Conservation (phyloP, 495 filamentous ascomycete species). For the Clavariopsis aquatica region DNA sequence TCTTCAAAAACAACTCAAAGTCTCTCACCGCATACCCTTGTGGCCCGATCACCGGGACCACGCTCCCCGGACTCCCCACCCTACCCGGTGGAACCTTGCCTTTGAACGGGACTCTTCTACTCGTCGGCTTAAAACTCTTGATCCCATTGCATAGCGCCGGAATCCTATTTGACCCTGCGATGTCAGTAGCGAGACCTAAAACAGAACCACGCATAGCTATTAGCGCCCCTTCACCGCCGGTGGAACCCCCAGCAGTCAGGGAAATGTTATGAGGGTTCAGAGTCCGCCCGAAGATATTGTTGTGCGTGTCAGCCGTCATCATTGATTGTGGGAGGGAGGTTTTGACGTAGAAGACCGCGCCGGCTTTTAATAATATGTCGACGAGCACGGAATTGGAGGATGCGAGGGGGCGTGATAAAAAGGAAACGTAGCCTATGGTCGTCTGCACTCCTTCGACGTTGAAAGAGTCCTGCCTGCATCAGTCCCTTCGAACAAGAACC, state of each 20-base stretch:
- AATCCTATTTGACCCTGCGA: constrained; percentile 41
- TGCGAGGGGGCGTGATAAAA: constrained; percentile 54
- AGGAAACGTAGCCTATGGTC: constrained; percentile 59
- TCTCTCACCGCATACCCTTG: constrained; percentile 51
- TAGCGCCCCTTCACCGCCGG: constrained; percentile 39
- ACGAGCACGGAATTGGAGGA: constrained; percentile 53
- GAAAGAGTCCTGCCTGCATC: constrained; percentile 74
- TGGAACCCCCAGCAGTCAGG: constrained; percentile 36
- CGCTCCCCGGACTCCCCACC: constrained; percentile 31
- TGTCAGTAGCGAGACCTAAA: constrained; percentile 35
- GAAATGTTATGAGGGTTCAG: constrained; percentile 36
- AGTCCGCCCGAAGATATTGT: constrained; percentile 41
- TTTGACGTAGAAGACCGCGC: constrained; percentile 64
- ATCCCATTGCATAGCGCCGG: constrained; percentile 43
- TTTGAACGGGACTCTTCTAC: constrained; percentile 38
- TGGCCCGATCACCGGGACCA: constrained; percentile 56
- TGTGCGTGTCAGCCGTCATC: constrained; percentile 41
- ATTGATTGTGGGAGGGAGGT: constrained; percentile 59
- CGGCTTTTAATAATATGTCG: constrained; percentile 48
- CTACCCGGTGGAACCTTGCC: constrained; percentile 41
- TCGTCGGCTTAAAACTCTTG: constrained; percentile 40
- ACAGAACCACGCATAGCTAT: constrained; percentile 32
- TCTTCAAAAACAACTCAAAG: constrained; percentile 54
- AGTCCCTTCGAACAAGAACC: too few relatives aligned
- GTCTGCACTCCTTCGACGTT: constrained; percentile 60